Conservation (phyloP, 441 rosid genomes). For the Gossypium schwendimanii region DNA sequence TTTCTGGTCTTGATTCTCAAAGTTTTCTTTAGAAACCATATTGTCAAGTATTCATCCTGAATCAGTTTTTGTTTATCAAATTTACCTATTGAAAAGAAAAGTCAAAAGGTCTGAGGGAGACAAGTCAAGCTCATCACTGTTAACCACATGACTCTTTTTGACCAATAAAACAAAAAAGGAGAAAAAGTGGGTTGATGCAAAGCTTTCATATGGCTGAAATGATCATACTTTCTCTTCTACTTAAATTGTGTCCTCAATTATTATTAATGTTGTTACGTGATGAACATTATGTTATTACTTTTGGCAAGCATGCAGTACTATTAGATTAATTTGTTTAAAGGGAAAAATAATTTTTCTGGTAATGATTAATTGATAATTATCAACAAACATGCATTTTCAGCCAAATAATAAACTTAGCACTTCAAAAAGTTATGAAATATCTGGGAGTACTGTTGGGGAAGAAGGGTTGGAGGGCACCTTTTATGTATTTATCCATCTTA, state of each 20-base stretch:
- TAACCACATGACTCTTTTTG: not conserved
- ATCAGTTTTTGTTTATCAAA: not conserved
- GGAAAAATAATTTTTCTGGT: not conserved
- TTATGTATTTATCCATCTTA: slow-evolving; percentile 9
- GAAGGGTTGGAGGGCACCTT: not conserved
- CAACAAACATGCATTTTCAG: not conserved
- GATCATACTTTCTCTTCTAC: not conserved
- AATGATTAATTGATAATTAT: not conserved
- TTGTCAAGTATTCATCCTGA: not conserved
- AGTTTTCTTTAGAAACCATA: not conserved
- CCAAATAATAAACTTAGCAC: not conserved
- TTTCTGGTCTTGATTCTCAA: not conserved
- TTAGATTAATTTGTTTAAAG: not conserved
- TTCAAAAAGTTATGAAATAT: not conserved
- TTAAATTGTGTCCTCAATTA: not conserved
- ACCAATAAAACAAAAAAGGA: not conserved
- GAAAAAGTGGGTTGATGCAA: not conserved
- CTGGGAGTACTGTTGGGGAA: not conserved
- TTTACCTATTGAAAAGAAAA: not conserved
- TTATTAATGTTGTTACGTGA: not conserved
- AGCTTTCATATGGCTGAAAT: not conserved
- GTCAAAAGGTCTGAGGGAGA: not conserved
- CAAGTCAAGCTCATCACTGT: not conserved
- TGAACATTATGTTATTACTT: not conserved
- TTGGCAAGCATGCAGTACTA: not conserved